Base-by-base conservation (phyloP, 2,329 filamentous ascomycete genomes). In the Coniochaeta pulveracea region DNA sequence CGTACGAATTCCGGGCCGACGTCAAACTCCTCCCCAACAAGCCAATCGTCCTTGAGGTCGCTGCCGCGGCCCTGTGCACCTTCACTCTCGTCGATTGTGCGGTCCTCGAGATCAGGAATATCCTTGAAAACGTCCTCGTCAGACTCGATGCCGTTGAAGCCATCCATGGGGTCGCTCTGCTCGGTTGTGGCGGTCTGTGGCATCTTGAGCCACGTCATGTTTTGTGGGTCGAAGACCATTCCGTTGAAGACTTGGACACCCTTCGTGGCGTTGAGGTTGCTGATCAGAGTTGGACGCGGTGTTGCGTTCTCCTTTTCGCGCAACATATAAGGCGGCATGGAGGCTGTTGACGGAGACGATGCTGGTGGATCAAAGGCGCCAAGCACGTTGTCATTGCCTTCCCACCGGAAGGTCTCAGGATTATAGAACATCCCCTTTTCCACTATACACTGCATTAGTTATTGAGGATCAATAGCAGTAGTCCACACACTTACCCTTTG, bases 391-490 rank as follows among this genome's bases (percentile, higher is more conserved):
- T 98, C 91, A 47, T 98, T 98, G 34, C 91, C 91, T 64, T 98
- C 91, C 91, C 91, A 98, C 32, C 77, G 72, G 49, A 79, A 91
- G 7, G 84, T 82, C 18, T 71, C 65, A 6, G 91, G 85, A 49
- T 98, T 96, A 54, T 94, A 98, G 35, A 76, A 80, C 91, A 98
- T 98, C 42, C 89, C 91, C 56, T 94, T 91, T 39, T 94, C 72
- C 49, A 79, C 85, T 89, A 41, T 19, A 27, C 23, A 37, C 29
- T 35, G n/a, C 32, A 19, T 37, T 29, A 8, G 26, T 15, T 15
- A 19, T 19, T n/a, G 10, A 31, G 18, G 18, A 15, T 10, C 7
- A 16, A 14, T 3, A 14, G 5, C 4, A 18, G 25, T 29, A 10
- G 18, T 10, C 26, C 18, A 64, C 76, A n/a, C n/a, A n/a, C n/a